Base-by-base conservation (phyloP, 2,329 filamentous ascomycete species). In the Penicillium sp. region DNA sequence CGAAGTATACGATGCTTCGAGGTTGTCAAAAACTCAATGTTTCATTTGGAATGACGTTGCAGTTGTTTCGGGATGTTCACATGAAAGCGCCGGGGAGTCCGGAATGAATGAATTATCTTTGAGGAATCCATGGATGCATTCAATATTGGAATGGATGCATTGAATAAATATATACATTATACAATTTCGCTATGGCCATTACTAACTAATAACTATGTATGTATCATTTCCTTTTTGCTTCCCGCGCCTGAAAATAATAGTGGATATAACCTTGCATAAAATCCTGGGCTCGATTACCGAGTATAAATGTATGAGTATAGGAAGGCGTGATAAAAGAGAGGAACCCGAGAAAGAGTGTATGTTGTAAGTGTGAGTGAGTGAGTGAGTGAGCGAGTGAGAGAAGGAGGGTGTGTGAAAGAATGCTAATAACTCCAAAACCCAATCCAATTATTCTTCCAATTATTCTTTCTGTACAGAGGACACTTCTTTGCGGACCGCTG, bases 401-500 rank as follows among this genome's bases (percentile, higher is more conserved):
- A 40, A 18, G 28, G 28, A 11, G 3, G 28, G 28, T 33, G 28
- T 7, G 9, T 33, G 12, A 42, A 43, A 43, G 5, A 43, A 43
- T 8, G 5, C 11, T 40, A 16, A 9, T 7, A 18, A 18, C 5
- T 9, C 26, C 9, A 5, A 20, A 40, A 43, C 40, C n/a, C 40
- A 20, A 23, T 2, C 20, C 40, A n/a, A n/a, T n/a, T n/a, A n/a
- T n/a, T n/a, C n/a, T n/a, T n/a, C 30, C 30, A 35, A 35, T 35
- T 35, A 48, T 30, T 20, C 26, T 21, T 21, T 35, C 23, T 43
- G 26, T 12, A n/a, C 35, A 47, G 56, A 54, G 6, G 38, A 28
- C 23, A 54, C 56, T 47, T 51, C 54, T 21, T 24, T 52, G 30
- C 12, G 9, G 28, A 59, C 38, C 12, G 53, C 55, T 2, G 55